phyloP scores from a whole-genome alignment of 2,329 filamentous ascomycete genomes.

The Alternaria hordeiaustralica region DNA sequence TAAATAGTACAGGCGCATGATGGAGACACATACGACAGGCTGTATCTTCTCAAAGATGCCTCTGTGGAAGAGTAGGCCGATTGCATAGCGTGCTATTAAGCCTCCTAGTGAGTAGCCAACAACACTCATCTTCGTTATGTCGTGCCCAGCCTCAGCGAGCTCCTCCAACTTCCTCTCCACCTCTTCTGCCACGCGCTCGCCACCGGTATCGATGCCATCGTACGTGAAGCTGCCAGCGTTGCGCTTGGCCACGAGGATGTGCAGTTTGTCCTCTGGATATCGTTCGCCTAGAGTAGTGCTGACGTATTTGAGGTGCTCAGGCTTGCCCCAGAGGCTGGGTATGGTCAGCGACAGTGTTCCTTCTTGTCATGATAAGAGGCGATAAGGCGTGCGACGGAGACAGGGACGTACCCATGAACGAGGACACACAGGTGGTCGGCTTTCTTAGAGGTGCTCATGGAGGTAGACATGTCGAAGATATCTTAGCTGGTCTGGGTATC shows the following conservation, averaged over 20 bases:
- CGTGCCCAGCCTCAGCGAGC: slow-evolving; percentile 66
- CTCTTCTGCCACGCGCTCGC: slow-evolving; percentile 69
- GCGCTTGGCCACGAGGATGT: slow-evolving; percentile 74
- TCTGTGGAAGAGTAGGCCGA: slow-evolving; percentile 82
- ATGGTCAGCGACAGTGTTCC: slow-evolving; percentile 17
- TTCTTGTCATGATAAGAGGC: slow-evolving; percentile 2
- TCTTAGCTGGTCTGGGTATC: neutral
- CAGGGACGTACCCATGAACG: slow-evolving; percentile 69
- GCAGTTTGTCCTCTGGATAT: slow-evolving; percentile 67
- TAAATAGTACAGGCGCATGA: too few species aligned
- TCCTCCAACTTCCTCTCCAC: slow-evolving; percentile 65
- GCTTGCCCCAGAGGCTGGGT: slow-evolving; percentile 77
- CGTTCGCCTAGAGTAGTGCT: slow-evolving; percentile 68
- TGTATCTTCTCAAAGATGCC: slow-evolving; percentile 80
- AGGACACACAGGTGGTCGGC: slow-evolving; percentile 77
- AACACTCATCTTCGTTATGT: slow-evolving; percentile 82
- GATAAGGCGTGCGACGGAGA: slow-evolving; percentile 1
- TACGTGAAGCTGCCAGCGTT: slow-evolving; percentile 75
- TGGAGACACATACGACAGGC: slow-evolving; percentile 80
- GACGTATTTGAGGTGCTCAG: slow-evolving; percentile 72
- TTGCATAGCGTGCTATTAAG: slow-evolving; percentile 82
- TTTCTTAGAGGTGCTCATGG: slow-evolving; percentile 14
- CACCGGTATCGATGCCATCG: slow-evolving; percentile 72
- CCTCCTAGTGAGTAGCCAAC: slow-evolving; percentile 91
- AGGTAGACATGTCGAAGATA: slow-evolving; percentile 20